Conservation (phyloP, 2,329 filamentous ascomycete species). For the Cephalotrichum gorgonifer region DNA sequence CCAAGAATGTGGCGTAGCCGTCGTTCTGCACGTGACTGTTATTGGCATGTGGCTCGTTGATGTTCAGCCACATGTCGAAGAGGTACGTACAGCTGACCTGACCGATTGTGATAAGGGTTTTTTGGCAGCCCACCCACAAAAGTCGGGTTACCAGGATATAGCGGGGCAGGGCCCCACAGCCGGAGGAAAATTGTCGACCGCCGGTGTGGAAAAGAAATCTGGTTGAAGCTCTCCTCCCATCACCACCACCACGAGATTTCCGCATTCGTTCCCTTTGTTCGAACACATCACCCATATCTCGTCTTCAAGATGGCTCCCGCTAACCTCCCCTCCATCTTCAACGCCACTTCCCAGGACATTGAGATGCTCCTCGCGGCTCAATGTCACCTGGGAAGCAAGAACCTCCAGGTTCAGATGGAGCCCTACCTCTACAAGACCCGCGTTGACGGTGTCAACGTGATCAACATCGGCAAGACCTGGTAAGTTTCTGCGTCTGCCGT, state of each 20-base stretch:
- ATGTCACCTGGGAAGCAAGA: conserved; percentile 95
- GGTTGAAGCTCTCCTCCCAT: background rate
- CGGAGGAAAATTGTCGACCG: background rate
- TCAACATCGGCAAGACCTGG: conserved; percentile 99
- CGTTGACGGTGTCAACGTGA: conserved; percentile 93
- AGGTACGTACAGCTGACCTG: too few relatives aligned
- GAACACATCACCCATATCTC: background rate
- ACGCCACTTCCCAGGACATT: conserved; percentile 96
- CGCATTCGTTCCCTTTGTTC: background rate
- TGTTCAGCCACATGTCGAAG: too few relatives aligned
- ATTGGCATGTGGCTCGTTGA: background rate
- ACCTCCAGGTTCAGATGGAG: conserved; percentile 99
- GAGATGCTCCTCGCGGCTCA: conserved; percentile 98
- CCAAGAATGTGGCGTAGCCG: background rate
- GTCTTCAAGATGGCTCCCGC: conserved; percentile 80
- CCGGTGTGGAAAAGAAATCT: background rate
- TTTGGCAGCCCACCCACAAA: conserved; percentile 4
- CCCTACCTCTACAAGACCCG: conserved; percentile 99
- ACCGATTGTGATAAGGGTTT: conserved; percentile 5
- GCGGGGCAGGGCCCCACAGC: background rate
- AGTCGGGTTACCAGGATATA: too few relatives aligned
- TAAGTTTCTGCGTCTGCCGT: too few relatives aligned
- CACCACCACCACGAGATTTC: too few relatives aligned
- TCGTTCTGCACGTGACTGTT: background rate
- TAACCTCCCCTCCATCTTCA: conserved; percentile 91